phyloP scores from a whole-genome alignment of 768 basidiomycete genomes.

The Panaeolus cyanescens region DNA sequence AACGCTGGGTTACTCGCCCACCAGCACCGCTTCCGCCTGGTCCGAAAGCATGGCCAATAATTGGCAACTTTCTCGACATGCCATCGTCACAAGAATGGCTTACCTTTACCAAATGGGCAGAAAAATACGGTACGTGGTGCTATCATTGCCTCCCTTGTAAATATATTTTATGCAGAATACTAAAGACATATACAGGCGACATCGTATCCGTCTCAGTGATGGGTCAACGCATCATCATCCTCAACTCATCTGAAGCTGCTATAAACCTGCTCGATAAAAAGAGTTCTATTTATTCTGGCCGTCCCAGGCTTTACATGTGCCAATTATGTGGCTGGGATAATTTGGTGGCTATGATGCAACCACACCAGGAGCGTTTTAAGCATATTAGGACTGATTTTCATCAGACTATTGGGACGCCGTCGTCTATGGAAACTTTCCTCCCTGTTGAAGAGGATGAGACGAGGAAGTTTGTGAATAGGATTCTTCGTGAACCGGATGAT shows the following conservation, averaged over 20 bases:
- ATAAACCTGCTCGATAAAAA: conserved; percentile 43
- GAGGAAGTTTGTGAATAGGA: conserved; percentile 35
- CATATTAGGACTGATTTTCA: conserved; percentile 42
- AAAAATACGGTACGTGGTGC: no score
- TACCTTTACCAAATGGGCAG: no score
- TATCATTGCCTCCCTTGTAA: no score
- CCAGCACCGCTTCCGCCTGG: no score
- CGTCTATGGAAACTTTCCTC: conserved; percentile 37
- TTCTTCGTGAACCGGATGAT: conserved; percentile 36
- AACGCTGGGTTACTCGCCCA: no score
- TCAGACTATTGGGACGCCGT: conserved; percentile 38
- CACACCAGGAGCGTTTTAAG: conserved; percentile 41
- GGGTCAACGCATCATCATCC: conserved; percentile 25
- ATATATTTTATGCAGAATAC: no score
- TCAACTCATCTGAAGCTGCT: conserved; percentile 39
- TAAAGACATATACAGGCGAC: no score
- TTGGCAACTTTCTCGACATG: no score
- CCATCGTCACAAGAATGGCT: no score
- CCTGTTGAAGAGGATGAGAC: conserved; percentile 40
- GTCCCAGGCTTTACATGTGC: conserved; percentile 45
- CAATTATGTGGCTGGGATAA: conserved; percentile 45
- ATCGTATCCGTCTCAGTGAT: conserved; percentile 28
- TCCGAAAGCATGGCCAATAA: no score
- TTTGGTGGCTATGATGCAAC: conserved; percentile 32
- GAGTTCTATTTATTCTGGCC: conserved; percentile 50